These are phyloP conservation scores for Platismatia glauca DNA, from an alignment of 495 filamentous ascomycete genomes.

Conservation along the genomic window DNA sequence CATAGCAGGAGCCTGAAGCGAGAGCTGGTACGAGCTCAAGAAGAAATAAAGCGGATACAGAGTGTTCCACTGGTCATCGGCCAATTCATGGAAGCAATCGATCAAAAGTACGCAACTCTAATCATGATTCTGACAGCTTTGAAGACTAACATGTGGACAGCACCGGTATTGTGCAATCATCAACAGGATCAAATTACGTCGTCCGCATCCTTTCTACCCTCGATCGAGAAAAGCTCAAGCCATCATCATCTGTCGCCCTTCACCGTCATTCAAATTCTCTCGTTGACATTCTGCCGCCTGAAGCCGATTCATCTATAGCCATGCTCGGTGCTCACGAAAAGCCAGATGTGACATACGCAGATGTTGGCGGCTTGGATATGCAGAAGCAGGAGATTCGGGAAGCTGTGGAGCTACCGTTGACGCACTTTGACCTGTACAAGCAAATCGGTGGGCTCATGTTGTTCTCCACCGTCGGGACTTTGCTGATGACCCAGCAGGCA, in stretches of 20 bases:
- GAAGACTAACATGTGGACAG: constrained; percentile 39
- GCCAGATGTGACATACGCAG: constrained; percentile 95
- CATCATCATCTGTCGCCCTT: constrained; percentile 91
- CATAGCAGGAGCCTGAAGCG: constrained; percentile 77
- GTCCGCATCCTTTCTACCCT: constrained; percentile 97
- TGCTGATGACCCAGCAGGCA: constrained; percentile 49
- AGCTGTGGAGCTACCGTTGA: constrained; percentile 90
- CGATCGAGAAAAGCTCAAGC: constrained; percentile 94
- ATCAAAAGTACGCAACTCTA: constrained; percentile 71
- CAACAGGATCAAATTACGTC: constrained; percentile 97
- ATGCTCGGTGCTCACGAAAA: constrained; percentile 96
- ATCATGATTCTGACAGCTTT: not conserved
- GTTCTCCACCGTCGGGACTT: not conserved
- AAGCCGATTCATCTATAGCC: constrained; percentile 96
- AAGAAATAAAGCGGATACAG: constrained; percentile 99
- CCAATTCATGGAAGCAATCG: constrained; percentile 99
- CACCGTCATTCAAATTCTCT: constrained; percentile 98
- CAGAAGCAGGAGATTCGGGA: constrained; percentile 99
- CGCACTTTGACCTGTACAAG: constrained; percentile 96
- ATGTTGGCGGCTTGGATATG: constrained; percentile 97
- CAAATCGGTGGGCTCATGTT: constrained; percentile 59
- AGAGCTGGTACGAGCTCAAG: constrained; percentile 92
- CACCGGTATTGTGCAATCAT: constrained; percentile 96
- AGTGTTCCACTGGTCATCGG: constrained; percentile 96
- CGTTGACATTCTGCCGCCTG: constrained; percentile 94